Evolutionary conservation across 495 filamentous ascomycete species (phyloP).

Genomic region (Aspergillus asperescens): DNA sequence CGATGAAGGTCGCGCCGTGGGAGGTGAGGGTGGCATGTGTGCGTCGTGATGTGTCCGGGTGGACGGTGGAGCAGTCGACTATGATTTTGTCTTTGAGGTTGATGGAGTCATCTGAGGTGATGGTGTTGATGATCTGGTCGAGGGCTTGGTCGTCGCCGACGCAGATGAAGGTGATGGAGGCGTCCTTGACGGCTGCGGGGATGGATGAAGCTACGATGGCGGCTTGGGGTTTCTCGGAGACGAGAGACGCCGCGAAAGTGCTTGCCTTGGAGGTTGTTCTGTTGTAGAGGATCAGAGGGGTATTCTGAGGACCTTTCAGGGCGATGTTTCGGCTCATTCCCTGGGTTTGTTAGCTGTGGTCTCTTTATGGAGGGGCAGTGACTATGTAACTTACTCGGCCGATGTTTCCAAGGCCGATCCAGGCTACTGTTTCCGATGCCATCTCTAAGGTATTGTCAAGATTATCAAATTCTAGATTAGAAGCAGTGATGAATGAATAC

Average conservation of each 20-base stretch:
- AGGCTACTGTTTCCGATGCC: conserved; percentile 45
- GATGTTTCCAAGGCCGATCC: conserved; percentile 90
- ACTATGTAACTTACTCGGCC: conserved; percentile 66
- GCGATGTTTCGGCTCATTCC: conserved; percentile 84
- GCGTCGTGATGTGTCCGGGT: conserved; percentile 71
- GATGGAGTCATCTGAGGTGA: conserved; percentile 36
- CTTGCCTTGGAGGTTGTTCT: conserved; percentile 58
- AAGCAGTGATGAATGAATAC: background rate
- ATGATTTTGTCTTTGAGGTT: conserved; percentile 45
- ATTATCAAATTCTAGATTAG: no score
- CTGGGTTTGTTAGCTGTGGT: conserved; percentile 39
- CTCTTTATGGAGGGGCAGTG: background rate
- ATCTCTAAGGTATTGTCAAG: conserved; percentile 11
- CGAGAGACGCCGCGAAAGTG: conserved; percentile 50
- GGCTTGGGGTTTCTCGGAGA: conserved; percentile 40
- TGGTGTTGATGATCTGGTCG: conserved; percentile 45
- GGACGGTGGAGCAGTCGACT: conserved; percentile 83
- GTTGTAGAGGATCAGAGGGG: conserved; percentile 74
- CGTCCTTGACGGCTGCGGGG: conserved; percentile 56
- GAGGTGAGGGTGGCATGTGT: conserved; percentile 50
- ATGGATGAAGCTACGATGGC: conserved; percentile 56
- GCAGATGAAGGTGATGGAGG: conserved; percentile 81
- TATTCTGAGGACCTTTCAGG: conserved; percentile 63
- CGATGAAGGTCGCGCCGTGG: conserved; percentile 66
- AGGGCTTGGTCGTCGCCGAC: conserved; percentile 76